A percentile compares a stretch with the other conserved stretches of the same genome.
Evolutionary conservation across 2,329 filamentous ascomycete genomes (phyloP).

Genomic region (Aureobasidium leucospermi): DNA sequence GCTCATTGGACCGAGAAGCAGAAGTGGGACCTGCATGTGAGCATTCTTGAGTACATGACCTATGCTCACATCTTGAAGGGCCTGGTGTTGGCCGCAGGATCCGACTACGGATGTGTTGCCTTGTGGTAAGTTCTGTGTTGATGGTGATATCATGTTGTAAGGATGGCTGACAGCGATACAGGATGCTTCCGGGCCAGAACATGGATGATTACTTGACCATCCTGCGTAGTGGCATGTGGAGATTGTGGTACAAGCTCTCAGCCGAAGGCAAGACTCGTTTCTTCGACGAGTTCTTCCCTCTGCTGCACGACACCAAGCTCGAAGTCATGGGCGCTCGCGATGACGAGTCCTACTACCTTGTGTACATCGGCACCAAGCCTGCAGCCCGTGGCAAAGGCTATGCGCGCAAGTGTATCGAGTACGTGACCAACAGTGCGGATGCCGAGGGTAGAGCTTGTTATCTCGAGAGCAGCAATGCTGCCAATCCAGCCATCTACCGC

Average conservation of each 20-base stretch:
- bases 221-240: conserved; percentile 70
- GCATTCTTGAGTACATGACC: conserved; percentile 70
- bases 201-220: conserved; percentile 67
- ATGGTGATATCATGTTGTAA: neutral
- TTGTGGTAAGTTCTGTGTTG: conserved; percentile 55
- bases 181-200: conserved; percentile 68
- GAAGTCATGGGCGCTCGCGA: conserved; percentile 59
- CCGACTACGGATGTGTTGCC: conserved; percentile 69
- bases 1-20: conserved; percentile 55
- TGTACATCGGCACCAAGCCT: conserved; percentile 73
- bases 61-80: conserved; percentile 70
- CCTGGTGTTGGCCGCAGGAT: conserved; percentile 65
- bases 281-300: conserved; percentile 68
- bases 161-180: conserved; percentile 27
- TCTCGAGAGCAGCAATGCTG: conserved; percentile 65
- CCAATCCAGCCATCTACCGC: conserved; percentile 64
- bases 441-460: conserved; percentile 61
- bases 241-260: conserved; percentile 66
- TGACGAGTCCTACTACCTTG: conserved; percentile 68
- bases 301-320: conserved; percentile 65
- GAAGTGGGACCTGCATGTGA: conserved; percentile 69
- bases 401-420: conserved; percentile 61
- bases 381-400: conserved; percentile 65
- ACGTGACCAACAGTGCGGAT: conserved; percentile 64
- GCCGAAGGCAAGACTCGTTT: conserved; percentile 65